Conservation (phyloP, 192 early-diverging fungal genomes). For the Dimargaris verticillata region DNA sequence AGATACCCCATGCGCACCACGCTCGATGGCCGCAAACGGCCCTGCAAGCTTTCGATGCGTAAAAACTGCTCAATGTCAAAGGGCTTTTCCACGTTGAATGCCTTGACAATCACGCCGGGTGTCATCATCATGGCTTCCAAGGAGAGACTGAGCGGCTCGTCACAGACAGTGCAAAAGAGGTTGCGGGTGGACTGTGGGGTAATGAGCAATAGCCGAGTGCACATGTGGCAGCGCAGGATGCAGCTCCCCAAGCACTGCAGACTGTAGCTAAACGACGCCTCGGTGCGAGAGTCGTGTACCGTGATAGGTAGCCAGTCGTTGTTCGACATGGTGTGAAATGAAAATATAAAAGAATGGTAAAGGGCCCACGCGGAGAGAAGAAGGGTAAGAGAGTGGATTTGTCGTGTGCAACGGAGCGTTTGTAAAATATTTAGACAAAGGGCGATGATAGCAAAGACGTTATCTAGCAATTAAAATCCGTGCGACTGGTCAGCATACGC, state of each 20-base stretch:
- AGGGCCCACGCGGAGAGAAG: neutral
- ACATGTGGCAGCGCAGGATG: conserved; percentile 7
- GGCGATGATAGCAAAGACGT: no score
- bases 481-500: no score
- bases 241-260: conserved; percentile 9
- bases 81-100: conserved; percentile 10
- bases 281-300: conserved; percentile 3
- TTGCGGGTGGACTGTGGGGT: conserved; percentile 9
- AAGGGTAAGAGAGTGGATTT: no score
- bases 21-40: conserved; percentile 2
- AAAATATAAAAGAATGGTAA: neutral
- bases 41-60: neutral
- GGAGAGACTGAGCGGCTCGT: neutral
- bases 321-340: conserved; percentile 4
- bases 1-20: conserved; percentile 9
- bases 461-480: no score
- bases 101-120: conserved; percentile 12
- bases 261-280: conserved; percentile 5
- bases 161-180: conserved; percentile 6
- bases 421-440: no score
- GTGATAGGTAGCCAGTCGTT: conserved; percentile 11
- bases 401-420: no score
- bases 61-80: conserved; percentile 10
- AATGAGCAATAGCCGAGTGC: conserved; percentile 3
- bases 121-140: conserved; percentile 11